phyloP scores from a whole-genome alignment of 139 green algal genomes.

The Chlorella sp. region DNA sequence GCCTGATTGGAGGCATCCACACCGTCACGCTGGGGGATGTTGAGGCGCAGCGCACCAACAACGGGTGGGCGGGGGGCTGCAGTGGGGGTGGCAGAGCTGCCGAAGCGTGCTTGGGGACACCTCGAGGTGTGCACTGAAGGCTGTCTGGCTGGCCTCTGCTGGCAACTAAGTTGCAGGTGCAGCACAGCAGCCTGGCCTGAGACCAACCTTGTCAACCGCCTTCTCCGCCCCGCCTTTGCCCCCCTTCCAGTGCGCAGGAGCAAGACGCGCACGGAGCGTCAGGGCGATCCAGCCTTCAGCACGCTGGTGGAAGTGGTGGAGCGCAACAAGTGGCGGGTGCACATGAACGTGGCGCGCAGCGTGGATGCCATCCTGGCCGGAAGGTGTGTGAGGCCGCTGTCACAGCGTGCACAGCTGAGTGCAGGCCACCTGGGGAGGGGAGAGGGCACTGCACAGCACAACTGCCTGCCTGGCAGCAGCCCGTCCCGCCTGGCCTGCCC shows the following conservation, averaged over 20 bases:
- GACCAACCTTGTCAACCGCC: neutral
- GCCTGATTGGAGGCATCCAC: conserved; percentile 71
- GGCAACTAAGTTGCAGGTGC: neutral
- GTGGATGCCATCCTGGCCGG: conserved; percentile 57
- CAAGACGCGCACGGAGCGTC: conserved; percentile 55
- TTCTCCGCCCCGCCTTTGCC: neutral
- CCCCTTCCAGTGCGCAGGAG: conserved; percentile 27
- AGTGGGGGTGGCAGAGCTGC: neutral
- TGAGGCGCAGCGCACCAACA: conserved; percentile 50
- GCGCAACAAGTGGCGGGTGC: conserved; percentile 65
- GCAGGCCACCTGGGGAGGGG: neutral
- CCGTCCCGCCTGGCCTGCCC: no score
- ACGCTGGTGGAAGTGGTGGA: conserved; percentile 55
- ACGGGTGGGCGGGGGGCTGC: conserved; percentile 5
- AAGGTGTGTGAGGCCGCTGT: neutral
- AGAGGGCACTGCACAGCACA: neutral
- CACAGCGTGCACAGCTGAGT: neutral
- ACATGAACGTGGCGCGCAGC: conserved; percentile 58
- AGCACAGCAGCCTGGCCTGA: neutral
- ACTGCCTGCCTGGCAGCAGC: neutral
- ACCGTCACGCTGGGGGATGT: conserved; percentile 79
- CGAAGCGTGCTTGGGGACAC: neutral
- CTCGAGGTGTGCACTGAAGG: no score
- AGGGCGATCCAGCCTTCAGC: conserved; percentile 52
- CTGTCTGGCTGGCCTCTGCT: neutral